These are phyloP conservation scores for Aspergillus funiculosus DNA, from an alignment of 495 filamentous ascomycete genomes.

Conservation along the genomic window DNA sequence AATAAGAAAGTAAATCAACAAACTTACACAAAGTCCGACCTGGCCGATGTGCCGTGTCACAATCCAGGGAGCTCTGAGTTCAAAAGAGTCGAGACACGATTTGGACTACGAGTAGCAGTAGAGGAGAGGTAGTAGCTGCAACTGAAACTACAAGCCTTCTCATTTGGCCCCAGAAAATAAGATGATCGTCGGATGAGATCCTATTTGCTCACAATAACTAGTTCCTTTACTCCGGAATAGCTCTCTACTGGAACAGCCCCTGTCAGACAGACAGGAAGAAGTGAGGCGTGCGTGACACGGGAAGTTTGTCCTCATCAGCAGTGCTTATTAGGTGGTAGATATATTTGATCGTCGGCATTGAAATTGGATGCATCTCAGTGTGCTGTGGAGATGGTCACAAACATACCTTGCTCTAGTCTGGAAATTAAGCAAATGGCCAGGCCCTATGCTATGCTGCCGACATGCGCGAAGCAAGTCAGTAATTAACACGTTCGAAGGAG, in stretches of 20 bases:
- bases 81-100: slow-evolving; percentile 12
- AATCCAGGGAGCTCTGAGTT: slow-evolving; percentile 8
- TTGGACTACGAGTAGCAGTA: background rate
- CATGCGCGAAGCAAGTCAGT: background rate
- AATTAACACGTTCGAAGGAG: slow-evolving; percentile 1
- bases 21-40: slow-evolving; percentile 16
- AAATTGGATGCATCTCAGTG: slow-evolving; percentile 3
- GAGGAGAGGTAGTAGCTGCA: too few species aligned
- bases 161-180: background rate
- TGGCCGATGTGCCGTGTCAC: slow-evolving; percentile 16
- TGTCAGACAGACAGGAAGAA: slow-evolving; percentile 1
- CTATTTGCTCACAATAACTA: slow-evolving; percentile 8
- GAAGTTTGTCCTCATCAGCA: slow-evolving; percentile 1
- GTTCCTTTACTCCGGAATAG: background rate
- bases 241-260: too few species aligned
- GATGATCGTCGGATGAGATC: slow-evolving; percentile 11
- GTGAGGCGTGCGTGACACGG: slow-evolving; percentile 5
- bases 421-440: slow-evolving; percentile 6
- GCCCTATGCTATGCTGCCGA: too few species aligned
- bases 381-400: background rate
- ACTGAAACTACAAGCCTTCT: too few species aligned
- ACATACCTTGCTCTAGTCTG: too few species aligned
- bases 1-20: too few species aligned
- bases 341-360: too few species aligned
- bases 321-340: too few species aligned